A percentile compares a stretch with the other conserved stretches of the same genome.
Conservation (phyloP, 108 stramenopile species). For the Skeletonema grethae region DNA sequence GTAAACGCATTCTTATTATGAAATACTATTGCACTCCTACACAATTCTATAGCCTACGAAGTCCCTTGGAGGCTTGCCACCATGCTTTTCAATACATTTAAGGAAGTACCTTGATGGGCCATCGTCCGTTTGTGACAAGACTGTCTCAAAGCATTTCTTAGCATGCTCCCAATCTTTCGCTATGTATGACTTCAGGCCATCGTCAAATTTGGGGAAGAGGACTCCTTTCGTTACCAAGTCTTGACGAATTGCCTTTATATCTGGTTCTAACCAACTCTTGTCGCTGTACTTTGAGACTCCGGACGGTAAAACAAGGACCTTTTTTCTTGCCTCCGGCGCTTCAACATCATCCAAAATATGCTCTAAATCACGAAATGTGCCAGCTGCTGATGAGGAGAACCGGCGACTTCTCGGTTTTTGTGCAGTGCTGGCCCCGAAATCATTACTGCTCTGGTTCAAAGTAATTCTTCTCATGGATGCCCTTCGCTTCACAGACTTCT, state of each 20-base stretch:
- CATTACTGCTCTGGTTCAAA: background rate
- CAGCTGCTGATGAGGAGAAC: background rate
- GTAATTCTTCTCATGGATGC: background rate
- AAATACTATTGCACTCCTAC: background rate
- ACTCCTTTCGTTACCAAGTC: conserved; percentile 61
- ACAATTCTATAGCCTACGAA: conserved; percentile 46
- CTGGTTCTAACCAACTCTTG: conserved; percentile 65
- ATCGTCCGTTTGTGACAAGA: conserved; percentile 69
- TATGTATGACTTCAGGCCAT: conserved; percentile 71
- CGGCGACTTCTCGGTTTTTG: background rate
- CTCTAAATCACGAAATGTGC: background rate
- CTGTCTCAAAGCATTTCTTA: conserved; percentile 55
- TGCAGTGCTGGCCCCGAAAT: background rate
- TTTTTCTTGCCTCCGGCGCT: conserved; percentile 6
- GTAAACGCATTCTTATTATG: too few species aligned
- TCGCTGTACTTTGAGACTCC: conserved; percentile 59
- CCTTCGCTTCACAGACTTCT: conserved; percentile 13
- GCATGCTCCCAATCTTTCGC: conserved; percentile 73
- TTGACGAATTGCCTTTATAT: conserved; percentile 70
- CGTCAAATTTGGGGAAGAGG: conserved; percentile 72
- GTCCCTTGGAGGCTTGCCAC: conserved; percentile 59
- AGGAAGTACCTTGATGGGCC: conserved; percentile 80
- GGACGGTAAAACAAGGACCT: conserved; percentile 63
- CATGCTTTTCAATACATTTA: conserved; percentile 62
- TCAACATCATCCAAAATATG: conserved; percentile 26